Evolutionary conservation across 371 early-diverging fungal species (phyloP).

Genomic region (Actinomucor elegans): DNA sequence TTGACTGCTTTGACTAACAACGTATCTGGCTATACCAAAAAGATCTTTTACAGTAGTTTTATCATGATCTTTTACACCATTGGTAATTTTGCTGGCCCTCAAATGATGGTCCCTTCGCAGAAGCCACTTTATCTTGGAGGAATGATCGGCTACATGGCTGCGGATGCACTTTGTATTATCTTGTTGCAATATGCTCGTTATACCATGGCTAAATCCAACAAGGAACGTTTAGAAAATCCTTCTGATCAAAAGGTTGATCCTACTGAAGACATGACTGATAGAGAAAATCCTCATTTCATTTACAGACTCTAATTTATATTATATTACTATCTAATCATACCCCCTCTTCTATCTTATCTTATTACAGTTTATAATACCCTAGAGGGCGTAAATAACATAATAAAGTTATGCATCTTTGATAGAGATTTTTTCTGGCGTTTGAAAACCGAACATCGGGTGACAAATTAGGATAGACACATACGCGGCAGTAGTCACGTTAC

Average conservation of each 20-base stretch:
- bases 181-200: conserved; percentile 20
- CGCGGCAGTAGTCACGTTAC: too few relatives aligned
- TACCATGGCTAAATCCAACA: conserved; percentile 18
- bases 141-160: conserved; percentile 24
- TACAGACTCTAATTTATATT: conserved; percentile 17
- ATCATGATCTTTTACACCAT: conserved; percentile 28
- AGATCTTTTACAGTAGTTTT: conserved; percentile 31
- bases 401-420: too few relatives aligned
- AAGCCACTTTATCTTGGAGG: conserved; percentile 37
- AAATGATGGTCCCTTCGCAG: conserved; percentile 27
- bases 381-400: too few relatives aligned
- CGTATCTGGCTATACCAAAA: conserved; percentile 43
- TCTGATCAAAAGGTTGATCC: neutral
- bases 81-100: conserved; percentile 37
- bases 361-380: too few relatives aligned
- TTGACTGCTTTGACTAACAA: conserved; percentile 22
- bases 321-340: too few relatives aligned
- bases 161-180: conserved; percentile 23
- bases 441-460: too few relatives aligned
- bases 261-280: conserved; percentile 25
- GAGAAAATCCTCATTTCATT: conserved; percentile 21
- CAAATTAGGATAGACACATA: too few relatives aligned
- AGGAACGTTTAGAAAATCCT: conserved; percentile 12
- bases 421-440: too few relatives aligned
- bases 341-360: too few relatives aligned